Evolutionary conservation across 164 flowering plant species (phyloP), one percentile per base, ranked within the genome.

Genomic region (Magnolia kwangsiensis): DNA sequence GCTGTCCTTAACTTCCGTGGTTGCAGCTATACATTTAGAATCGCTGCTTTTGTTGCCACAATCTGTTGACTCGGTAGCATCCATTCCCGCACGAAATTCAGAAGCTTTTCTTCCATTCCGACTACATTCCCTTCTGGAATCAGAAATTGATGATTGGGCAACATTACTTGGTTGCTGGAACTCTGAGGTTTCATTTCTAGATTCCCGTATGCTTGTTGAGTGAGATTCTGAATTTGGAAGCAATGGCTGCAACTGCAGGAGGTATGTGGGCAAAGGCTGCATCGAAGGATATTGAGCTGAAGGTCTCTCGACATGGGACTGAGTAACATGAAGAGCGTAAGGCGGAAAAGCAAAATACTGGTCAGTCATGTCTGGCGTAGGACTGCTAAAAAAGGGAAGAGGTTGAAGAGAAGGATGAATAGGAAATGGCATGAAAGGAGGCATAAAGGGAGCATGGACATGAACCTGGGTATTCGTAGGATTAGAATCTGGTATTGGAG

Each of bases 361-460:
- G 69, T 67, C 20, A 18, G 24, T 67, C 24, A 20, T 27, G 31
- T 27, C 31, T 5, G 69, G 69, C 0, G 24, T 20, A 20, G 31
- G n/a, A 23, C 23, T 67, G 23, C 69, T 21, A 67, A 67, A 67
- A 0, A 67, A 67, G 31, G 69, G 69, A 27, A 67, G 7, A 20
- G 69, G 69, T 67, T 67, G 69, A 67, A 67, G 11, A 11, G 69
- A 67, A 18, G 69, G 69, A 67, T 67, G 69, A 10, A 67, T 3
- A 67, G 69, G 69, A 67, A 67, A 20, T 20, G 69, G 69, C 69
- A 67, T 67, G 31, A 67, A 67, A 67, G 69, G 69, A 67, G 69
- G 24, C 69, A 67, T 67, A 13, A 59, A 19, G 20, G 69, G 31
- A 67, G 69, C 69, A 9, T 67, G 69, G 24, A 27, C 69, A 67